Base-by-base conservation (phyloP, 106 monocot species). In the Dioscorea alata region DNA sequence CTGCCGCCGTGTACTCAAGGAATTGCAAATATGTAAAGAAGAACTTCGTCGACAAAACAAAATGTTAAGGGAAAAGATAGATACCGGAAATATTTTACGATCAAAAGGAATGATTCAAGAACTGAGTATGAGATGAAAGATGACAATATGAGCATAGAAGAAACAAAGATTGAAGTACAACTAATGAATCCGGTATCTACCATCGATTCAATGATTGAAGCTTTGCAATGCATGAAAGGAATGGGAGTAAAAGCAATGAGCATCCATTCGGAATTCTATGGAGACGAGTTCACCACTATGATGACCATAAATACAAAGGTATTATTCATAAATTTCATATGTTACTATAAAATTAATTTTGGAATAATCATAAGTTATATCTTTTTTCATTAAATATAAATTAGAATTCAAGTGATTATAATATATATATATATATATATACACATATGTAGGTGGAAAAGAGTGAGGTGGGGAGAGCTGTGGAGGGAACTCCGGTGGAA, bases 21-120 rank as follows among this genome's bases (percentile, higher is more conserved):
- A 88, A 52, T 65, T 90, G 35, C 77, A 83, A 59, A 66, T 58
- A 18, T 68, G 49, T 53, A 81, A 79, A 60, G 83, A 85, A 6
- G 61, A 69, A 66, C 81, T 86, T 4, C 63, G 23, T n/a, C 19
- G 49, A 79, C 73, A 77, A 12, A 76, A 84, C 53, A 70, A 78
- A 54, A 80, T 88, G 60, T 78, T 90, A 8, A 61, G 65, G 22
- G 67, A 59, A 20, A 54, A 20, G 63, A 59, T 75, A 19, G 16
- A 7, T 6, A 59, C 28, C 3, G 28, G 0, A 4, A 24, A 8
- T 18, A 33, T 31, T 13, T n/a, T n/a, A n/a, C n/a, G n/a, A n/a
- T n/a, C n/a, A n/a, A n/a, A n/a, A n/a, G n/a, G n/a, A n/a, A n/a
- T n/a, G n/a, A n/a, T n/a, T n/a, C n/a, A n/a, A n/a, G n/a, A n/a